phyloP scores from a whole-genome alignment of 192 early-diverging fungal species.

The Coemansia sp. region DNA sequence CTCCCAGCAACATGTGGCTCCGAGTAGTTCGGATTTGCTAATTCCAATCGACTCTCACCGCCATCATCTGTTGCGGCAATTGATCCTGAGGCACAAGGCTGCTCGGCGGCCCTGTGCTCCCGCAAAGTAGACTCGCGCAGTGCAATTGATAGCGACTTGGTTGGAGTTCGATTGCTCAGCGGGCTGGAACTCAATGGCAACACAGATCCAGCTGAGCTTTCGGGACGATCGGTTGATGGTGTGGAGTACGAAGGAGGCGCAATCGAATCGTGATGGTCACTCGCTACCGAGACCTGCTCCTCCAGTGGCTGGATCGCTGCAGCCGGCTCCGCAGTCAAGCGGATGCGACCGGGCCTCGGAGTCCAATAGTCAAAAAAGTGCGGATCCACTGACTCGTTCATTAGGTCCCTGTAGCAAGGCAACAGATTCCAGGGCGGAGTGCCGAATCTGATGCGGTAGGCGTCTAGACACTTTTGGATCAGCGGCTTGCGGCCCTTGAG shows the following conservation, averaged over 20 bases:
- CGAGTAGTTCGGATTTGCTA: not conserved
- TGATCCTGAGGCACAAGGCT: not conserved
- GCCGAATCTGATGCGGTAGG: constrained; percentile 44
- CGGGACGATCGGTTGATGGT: not conserved
- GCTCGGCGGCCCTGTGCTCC: not conserved
- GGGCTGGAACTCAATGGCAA: not conserved
- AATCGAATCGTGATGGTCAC: not conserved
- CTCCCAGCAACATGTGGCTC: not conserved
- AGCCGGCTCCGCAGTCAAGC: not conserved
- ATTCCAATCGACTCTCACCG: not conserved
- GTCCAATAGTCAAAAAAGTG: constrained; percentile 46
- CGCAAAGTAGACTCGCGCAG: not conserved
- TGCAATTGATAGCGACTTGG: not conserved
- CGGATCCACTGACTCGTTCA: constrained; percentile 27
- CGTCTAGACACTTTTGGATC: constrained; percentile 53
- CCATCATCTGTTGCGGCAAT: not conserved
- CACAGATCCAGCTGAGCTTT: not conserved
- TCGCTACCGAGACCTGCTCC: not conserved
- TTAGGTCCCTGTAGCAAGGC: constrained; percentile 16
- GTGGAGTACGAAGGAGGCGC: not conserved
- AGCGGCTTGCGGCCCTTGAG: constrained; percentile 41
- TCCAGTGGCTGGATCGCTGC: not conserved
- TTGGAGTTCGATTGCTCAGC: not conserved
- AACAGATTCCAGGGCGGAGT: constrained; percentile 47
- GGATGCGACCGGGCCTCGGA: constrained; percentile 23